Evolutionary conservation across 192 early-diverging fungal species (phyloP).

Genomic region (Podochytrium sp.): DNA sequence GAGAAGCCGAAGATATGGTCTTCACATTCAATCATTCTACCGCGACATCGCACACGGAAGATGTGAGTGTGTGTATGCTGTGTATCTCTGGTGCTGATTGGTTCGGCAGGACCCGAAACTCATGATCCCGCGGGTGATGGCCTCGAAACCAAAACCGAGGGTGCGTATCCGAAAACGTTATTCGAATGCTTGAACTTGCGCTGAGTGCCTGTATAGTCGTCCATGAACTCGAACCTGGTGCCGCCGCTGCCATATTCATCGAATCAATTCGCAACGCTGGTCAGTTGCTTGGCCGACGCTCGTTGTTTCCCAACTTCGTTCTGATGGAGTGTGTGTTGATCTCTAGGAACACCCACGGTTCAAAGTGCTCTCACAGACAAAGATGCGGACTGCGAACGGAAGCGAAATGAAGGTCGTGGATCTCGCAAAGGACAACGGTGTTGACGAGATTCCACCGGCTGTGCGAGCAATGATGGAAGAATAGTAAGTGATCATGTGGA

Average conservation of each 20-base stretch:
- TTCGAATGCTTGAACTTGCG: background rate
- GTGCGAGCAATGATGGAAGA: constrained; percentile 17
- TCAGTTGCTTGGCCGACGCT: too few relatives aligned
- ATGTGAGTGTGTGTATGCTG: background rate
- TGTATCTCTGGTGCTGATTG: background rate
- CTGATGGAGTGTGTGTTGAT: too few relatives aligned
- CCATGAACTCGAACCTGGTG: too few relatives aligned
- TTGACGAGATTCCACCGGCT: background rate
- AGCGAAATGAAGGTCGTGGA: constrained; percentile 12
- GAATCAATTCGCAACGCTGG: too few relatives aligned
- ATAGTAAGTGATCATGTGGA: background rate
- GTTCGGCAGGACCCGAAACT: constrained; percentile 5
- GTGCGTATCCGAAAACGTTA: background rate
- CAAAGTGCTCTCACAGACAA: constrained; percentile 17
- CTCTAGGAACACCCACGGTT: background rate
- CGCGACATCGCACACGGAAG: background rate
- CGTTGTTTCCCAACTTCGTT: too few relatives aligned
- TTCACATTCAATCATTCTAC: constrained; percentile 14
- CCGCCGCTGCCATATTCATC: too few relatives aligned
- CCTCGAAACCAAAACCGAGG: background rate
- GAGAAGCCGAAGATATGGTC: background rate
- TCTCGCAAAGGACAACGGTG: background rate
- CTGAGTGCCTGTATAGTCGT: too few relatives aligned
- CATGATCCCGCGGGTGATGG: constrained; percentile 15
- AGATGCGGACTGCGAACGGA: constrained; percentile 7